Evolutionary conservation across 352 stramenopile genomes (phyloP), one percentile per base, ranked within the genome.

Genomic region (Phytophthora megakarya): DNA sequence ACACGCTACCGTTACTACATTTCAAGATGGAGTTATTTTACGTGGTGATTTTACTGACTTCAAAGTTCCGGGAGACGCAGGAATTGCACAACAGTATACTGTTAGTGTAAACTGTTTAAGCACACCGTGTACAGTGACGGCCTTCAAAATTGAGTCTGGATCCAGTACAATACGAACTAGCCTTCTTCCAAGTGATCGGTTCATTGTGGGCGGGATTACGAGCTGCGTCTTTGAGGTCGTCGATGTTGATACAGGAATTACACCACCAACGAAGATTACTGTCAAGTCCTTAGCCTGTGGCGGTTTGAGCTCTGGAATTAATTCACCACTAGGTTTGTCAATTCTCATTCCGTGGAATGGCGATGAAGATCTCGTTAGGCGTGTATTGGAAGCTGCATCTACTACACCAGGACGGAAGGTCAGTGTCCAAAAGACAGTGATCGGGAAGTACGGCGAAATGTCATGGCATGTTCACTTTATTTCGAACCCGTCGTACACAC

Each of bases 391-490:
- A 67, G 75, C 82, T 5, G 73, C 83, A 12, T 69, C 81, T 0
- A 81, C 90, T 45, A 48, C 70, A 15, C 13, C 23, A 19, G 78
- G 73, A 22, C 83, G 90, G 40, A 80, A 84, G 6, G 93, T 98
- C n/a, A 81, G 81, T 28, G 94, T 98, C 10, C 67, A 77, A 13
- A 81, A 91, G 32, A 94, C 75, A 28, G 90, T 98, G 23, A 81
- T 96, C 25, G 95, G 95, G 48, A 97, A 98, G 61, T 98, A 98
- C 53, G 97, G 96, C 6, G 88, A 94, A 35, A 90, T 97, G 45
- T 91, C 97, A 50, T 99, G 93, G 93, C 72, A 74, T n/a, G 75
- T 99, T 3, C 94, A 76, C 8, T 99, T 99, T 61, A 97, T 97
- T 28, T 82, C 93, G 18, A 99, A 99, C 66, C 81, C 85, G 19